Conservation (phyloP, 305 asterid species). For the Salvia sclarea region DNA sequence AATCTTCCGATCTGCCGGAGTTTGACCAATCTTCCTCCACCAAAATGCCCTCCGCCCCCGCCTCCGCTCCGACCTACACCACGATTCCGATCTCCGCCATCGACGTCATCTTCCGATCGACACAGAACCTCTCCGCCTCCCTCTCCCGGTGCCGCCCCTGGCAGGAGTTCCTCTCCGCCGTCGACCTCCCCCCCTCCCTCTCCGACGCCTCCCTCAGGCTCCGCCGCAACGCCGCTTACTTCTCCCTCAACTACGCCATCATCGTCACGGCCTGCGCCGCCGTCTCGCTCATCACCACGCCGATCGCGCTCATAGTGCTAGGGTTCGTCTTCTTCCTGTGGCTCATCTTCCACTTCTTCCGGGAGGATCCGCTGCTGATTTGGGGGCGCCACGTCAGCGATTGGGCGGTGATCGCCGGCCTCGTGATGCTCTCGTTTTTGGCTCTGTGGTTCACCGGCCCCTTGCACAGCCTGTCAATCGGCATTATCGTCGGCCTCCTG, state of each 20-base stretch:
- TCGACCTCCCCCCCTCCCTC: slow-evolving; percentile 54
- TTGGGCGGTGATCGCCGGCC: slow-evolving; percentile 45
- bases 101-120: slow-evolving; percentile 63
- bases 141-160: slow-evolving; percentile 76
- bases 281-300: slow-evolving; percentile 53
- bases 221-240: slow-evolving; percentile 57
- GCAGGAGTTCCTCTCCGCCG: slow-evolving; percentile 64
- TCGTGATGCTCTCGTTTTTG: slow-evolving; percentile 37
- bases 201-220: slow-evolving; percentile 51
- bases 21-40: slow-evolving; percentile 34
- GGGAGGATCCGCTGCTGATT: slow-evolving; percentile 71
- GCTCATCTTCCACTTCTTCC: slow-evolving; percentile 64
- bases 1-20: slow-evolving; percentile 16
- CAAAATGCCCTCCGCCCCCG: slow-evolving; percentile 53
- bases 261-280: slow-evolving; percentile 54
- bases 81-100: slow-evolving; percentile 70
- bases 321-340: slow-evolving; percentile 53
- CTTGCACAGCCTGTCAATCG: slow-evolving; percentile 49
- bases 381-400: slow-evolving; percentile 59
- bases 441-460: slow-evolving; percentile 53
- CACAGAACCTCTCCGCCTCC: slow-evolving; percentile 59
- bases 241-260: slow-evolving; percentile 62
- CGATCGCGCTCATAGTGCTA: slow-evolving; percentile 46
- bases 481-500: slow-evolving; percentile 53
- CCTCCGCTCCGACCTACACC: slow-evolving; percentile 58